Base-by-base conservation (phyloP, 2,329 filamentous ascomycete species). In the Gliomastix tumulicola region DNA sequence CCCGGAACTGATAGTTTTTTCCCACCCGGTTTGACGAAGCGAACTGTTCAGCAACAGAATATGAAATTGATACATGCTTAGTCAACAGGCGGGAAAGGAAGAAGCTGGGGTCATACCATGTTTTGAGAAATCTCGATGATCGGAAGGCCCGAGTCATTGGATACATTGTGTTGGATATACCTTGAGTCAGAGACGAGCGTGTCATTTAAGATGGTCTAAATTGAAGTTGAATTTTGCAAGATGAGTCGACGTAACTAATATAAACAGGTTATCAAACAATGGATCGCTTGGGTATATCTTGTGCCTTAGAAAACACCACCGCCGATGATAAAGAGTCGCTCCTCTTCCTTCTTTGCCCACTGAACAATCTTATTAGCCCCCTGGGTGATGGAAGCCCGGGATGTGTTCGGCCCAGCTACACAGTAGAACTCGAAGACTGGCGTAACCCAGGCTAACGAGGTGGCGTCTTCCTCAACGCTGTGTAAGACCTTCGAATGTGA, bases 361-460 rank as follows among this genome's bases (percentile, higher is more conserved):
- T 92, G 85, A 6, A 94, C 81, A 34, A 98, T 79, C 61, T 84
- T 82, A 55, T 92, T 94, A 22, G 89, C 90, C 10, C 84, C 87
- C 56, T 90, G 84, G 9, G 87, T 86, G 50, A 98, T 69, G 10
- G 79, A 76, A 17, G 68, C 63, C 28, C 76, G 66, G 20, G 75
- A 75, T 23, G 75, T 63, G 44, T 81, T 82, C 3, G 86, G 84
- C 1, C 86, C 85, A 15, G 89, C 88, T n/a, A 98, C 81, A 51
- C 88, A 94, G 63, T 96, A 98, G 42, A 98, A 77, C 57, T 98
- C 92, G 52, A 97, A 97, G 3, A 84, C 63, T 1, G 88, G 86
- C 5, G 90, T 97, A 32, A 85, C 76, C 92, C 92, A 98, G 4
- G 86, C 90, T 22, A 98, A 69, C 1, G 84, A 84, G 9, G 86